Evolutionary conservation across 1,139 yeast species (phyloP).

Genomic region (Yamadazyma trypodendri): DNA sequence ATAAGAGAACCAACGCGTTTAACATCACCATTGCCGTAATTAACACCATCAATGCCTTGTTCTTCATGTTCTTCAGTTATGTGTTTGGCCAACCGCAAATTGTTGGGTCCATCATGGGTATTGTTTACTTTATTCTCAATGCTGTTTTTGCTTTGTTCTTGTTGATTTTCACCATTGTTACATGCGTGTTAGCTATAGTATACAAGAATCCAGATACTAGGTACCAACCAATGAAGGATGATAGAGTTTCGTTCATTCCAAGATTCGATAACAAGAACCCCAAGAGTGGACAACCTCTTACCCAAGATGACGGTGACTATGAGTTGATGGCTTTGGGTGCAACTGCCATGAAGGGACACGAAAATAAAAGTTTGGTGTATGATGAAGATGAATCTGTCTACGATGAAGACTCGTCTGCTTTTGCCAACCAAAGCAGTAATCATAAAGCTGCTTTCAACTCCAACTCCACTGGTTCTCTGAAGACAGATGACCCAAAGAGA

Average conservation of each 20-base stretch:
- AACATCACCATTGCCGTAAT: slow-evolving; percentile 82
- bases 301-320: slow-evolving; percentile 54
- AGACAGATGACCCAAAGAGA: slow-evolving; percentile 23
- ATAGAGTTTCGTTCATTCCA: slow-evolving; percentile 83
- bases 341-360: slow-evolving; percentile 82
- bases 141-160: slow-evolving; percentile 85
- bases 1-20: slow-evolving; percentile 87
- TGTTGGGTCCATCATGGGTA: slow-evolving; percentile 89
- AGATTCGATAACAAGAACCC: slow-evolving; percentile 49
- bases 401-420: slow-evolving; percentile 30
- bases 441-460: slow-evolving; percentile 11
- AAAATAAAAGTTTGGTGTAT: slow-evolving; percentile 29
- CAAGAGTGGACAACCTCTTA: slow-evolving; percentile 21
- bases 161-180: slow-evolving; percentile 79
- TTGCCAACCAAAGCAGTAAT: slow-evolving; percentile 11
- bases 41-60: slow-evolving; percentile 76
- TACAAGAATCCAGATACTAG: slow-evolving; percentile 94
- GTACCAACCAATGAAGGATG: slow-evolving; percentile 96
- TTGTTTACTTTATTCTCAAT: slow-evolving; percentile 85
- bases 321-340: slow-evolving; percentile 89
- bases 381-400: slow-evolving; percentile 38
- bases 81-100: slow-evolving; percentile 81
- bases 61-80: slow-evolving; percentile 86
- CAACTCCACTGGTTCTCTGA: slow-evolving; percentile 9
- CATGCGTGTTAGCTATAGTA: slow-evolving; percentile 79